Base-by-base conservation (phyloP, 1,284 basidiomycete species). In the Singerocomus inundabilis region DNA sequence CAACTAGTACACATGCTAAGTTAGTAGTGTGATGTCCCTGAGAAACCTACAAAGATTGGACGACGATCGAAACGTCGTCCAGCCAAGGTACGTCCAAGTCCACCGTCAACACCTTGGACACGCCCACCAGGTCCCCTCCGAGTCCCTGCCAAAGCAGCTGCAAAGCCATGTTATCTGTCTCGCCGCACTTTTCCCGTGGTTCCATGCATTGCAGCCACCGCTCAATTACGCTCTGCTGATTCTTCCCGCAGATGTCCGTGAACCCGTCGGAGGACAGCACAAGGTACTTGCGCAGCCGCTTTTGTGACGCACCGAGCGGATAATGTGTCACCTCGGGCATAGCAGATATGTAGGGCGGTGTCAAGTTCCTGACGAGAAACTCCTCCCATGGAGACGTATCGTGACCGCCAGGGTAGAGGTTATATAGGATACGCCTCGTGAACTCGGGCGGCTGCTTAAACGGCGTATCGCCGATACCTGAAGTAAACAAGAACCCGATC, bases 371-470 rank as follows among this genome's bases (percentile, higher is more conserved):
- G 18, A 74, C 69, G 21, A 87, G 73, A 56, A 84, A 82, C 47
- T 80, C 79, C 57, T 85, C 81, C 80, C 85, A 85, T 38, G 72
- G 78, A 2, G 78, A 77, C 18, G 70, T 80, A 52, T 84, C 77
- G 43, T 77, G 75, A 57, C 82, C 78, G 11, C 83, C 84, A 5
- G 82, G 81, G 52, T 77, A 75, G 25, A 85, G 72, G 57, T 85
- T 84, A 61, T 84, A 83, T 13, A 87, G 68, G 28, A 87, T 78
- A 12, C 81, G 78, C 24, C 81, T 72, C n/a, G 82, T 85, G 63
- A 85, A 86, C 37, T 73, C 73, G 21, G 83, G 79, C 9, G 84
- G 83, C 53, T 86, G 82, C 61, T 87, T 87, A 71, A 87, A 87
- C 15, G 81, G 80, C 38, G 79, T 78, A 56, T 87, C 84, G 18